phyloP scores from a whole-genome alignment of 2,329 filamentous ascomycete genomes.

The Orbilia brochopaga region DNA sequence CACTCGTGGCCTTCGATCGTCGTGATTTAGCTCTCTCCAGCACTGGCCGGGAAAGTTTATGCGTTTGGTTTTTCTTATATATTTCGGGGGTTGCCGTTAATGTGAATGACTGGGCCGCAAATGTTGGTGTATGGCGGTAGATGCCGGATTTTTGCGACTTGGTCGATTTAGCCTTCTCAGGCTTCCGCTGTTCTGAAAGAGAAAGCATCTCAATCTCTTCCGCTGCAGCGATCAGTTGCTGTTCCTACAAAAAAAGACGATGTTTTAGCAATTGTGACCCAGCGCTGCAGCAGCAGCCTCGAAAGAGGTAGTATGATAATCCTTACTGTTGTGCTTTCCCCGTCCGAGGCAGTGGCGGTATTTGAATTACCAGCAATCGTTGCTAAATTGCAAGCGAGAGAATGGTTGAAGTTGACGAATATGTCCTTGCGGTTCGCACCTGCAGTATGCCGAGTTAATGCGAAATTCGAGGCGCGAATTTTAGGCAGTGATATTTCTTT shows the following conservation, averaged over 20 bases:
- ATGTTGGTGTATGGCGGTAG: constrained; percentile 42
- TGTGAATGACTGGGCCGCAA: constrained; percentile 42
- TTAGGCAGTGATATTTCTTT: neutral
- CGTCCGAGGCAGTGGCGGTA: constrained; percentile 10
- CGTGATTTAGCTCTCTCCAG: constrained; percentile 26
- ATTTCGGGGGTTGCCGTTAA: constrained; percentile 42
- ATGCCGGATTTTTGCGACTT: constrained; percentile 27
- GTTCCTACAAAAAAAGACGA: constrained; percentile 9
- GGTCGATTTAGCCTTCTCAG: constrained; percentile 24
- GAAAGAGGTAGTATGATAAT: neutral
- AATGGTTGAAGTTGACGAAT: constrained; percentile 37
- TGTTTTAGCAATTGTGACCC: constrained; percentile 17
- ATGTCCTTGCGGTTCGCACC: constrained; percentile 22
- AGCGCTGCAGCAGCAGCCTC: constrained; percentile 6
- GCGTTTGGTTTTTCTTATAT: constrained; percentile 31
- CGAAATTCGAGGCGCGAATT: neutral
- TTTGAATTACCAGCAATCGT: neutral
- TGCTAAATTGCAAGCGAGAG: constrained; percentile 20
- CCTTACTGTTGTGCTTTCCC: constrained; percentile 31
- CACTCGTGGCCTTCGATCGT: constrained; percentile 11
- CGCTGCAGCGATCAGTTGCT: constrained; percentile 13
- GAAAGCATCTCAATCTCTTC: constrained; percentile 8
- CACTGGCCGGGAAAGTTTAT: constrained; percentile 24
- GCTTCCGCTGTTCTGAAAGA: constrained; percentile 17
- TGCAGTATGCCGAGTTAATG: neutral